Evolutionary conservation across 257 asterid genomes (phyloP).

Genomic region (Capsicum chinense): DNA sequence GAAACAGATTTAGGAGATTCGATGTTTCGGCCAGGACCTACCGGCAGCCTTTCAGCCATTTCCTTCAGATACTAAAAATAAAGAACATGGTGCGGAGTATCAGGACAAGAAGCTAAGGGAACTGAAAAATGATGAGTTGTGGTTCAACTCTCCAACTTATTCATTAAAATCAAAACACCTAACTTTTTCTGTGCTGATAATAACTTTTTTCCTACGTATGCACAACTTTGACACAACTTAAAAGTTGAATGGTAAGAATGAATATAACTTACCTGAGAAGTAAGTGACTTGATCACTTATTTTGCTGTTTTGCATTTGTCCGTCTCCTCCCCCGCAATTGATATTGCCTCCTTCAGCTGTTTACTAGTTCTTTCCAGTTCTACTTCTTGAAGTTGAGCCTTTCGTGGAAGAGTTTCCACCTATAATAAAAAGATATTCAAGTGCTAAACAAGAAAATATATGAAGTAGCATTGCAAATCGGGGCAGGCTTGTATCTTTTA

Average conservation of each 20-base stretch:
- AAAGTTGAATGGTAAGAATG: background rate
- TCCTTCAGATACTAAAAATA: slow-evolving; percentile 70
- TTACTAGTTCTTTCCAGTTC: slow-evolving; percentile 80
- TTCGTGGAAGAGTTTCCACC: slow-evolving; percentile 76
- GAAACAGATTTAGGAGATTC: slow-evolving; percentile 69
- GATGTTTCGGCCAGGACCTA: slow-evolving; percentile 77
- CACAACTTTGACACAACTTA: background rate
- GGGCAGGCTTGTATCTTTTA: background rate
- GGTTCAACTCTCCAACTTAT: too few species aligned
- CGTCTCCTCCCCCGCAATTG: slow-evolving; percentile 92
- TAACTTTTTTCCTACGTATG: background rate
- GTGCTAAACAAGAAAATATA: background rate
- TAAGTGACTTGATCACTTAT: slow-evolving; percentile 94
- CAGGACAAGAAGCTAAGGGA: slow-evolving; percentile 15
- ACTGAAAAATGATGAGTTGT: background rate
- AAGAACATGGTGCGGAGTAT: slow-evolving; percentile 34
- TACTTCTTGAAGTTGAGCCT: slow-evolving; percentile 79
- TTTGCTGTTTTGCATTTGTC: slow-evolving; percentile 95
- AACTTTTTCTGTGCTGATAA: too few species aligned
- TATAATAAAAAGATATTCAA: slow-evolving; percentile 37
- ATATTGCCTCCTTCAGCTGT: slow-evolving; percentile 83
- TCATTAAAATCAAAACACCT: too few species aligned
- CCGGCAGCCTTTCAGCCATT: slow-evolving; percentile 97
- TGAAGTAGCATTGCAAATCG: background rate
- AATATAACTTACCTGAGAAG: slow-evolving; percentile 72